Conservation (phyloP, 768 basidiomycete species). For the Tulasnella sp. region DNA sequence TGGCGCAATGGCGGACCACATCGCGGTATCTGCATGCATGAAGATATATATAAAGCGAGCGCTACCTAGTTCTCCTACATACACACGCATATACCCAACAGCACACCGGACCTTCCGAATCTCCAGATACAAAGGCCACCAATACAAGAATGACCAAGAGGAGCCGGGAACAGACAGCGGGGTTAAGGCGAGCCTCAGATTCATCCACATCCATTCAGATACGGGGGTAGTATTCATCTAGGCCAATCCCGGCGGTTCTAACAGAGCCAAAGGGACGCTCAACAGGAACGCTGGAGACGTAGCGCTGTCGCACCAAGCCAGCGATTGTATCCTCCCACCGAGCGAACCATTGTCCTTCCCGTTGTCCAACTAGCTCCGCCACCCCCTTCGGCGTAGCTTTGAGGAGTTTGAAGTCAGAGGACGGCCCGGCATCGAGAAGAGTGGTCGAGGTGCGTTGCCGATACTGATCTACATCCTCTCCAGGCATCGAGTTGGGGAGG, state of each 20-base stretch:
- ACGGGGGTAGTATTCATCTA: conserved; percentile 14
- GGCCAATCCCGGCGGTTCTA: conserved; percentile 13
- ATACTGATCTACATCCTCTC: conserved; percentile 13
- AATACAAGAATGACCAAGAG: too few species aligned
- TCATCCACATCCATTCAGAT: background rate
- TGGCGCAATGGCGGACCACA: too few species aligned
- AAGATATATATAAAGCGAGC: too few species aligned
- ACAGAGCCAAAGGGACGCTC: background rate
- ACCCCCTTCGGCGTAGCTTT: conserved; percentile 26
- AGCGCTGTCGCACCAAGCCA: conserved; percentile 37
- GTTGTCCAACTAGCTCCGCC: conserved; percentile 40
- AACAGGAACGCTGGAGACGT: conserved; percentile 13
- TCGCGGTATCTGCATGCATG: too few species aligned
- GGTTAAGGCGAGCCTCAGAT: too few species aligned
- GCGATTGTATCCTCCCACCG: conserved; percentile 62
- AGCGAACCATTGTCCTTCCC: conserved; percentile 71
- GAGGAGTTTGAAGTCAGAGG: conserved; percentile 13
- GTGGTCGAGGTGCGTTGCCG: background rate
- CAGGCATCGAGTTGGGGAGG: conserved; percentile 14
- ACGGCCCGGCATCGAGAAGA: conserved; percentile 13
- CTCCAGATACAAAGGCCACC: too few species aligned
- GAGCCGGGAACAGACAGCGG: too few species aligned
- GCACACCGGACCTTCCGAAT: too few species aligned
- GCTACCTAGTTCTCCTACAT: too few species aligned
- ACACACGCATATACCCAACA: too few species aligned